Conservation (phyloP, 1,284 basidiomycete genomes). For the Tausonia pullulans region DNA sequence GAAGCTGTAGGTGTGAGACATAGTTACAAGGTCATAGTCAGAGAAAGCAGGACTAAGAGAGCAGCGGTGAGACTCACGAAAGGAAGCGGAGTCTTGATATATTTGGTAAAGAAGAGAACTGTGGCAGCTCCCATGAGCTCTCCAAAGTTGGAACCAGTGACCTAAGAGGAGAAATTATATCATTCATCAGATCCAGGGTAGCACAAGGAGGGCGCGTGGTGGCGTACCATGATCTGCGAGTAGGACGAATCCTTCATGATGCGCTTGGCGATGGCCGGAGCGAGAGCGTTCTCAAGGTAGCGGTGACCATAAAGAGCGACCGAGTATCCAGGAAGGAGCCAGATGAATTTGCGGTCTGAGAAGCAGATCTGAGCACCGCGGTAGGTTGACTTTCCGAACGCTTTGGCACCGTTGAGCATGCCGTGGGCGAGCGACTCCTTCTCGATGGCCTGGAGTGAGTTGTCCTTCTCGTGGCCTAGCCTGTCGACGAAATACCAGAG, state of each 20-base stretch:
- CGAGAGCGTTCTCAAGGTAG: slow-evolving; percentile 34
- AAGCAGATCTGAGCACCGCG: slow-evolving; percentile 28
- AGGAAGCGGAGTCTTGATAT: slow-evolving; percentile 26
- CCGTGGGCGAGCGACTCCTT: slow-evolving; percentile 18
- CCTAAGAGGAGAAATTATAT: too few relatives aligned
- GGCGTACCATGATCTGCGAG: slow-evolving; percentile 29
- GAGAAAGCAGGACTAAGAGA: not conserved
- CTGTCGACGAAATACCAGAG: slow-evolving; percentile 20
- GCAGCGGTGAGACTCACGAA: slow-evolving; percentile 30
- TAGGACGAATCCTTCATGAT: slow-evolving; percentile 30
- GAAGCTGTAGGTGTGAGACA: not conserved
- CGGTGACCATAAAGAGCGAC: slow-evolving; percentile 33
- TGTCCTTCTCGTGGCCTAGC: slow-evolving; percentile 2
- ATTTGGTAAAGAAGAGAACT: slow-evolving; percentile 28
- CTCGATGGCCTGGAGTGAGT: slow-evolving; percentile 10
- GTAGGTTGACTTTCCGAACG: slow-evolving; percentile 29
- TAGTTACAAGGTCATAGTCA: not conserved
- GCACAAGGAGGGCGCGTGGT: too few relatives aligned
- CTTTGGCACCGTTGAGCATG: slow-evolving; percentile 22
- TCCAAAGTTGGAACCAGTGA: slow-evolving; percentile 23
- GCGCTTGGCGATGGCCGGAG: slow-evolving; percentile 30
- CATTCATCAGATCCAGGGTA: too few relatives aligned
- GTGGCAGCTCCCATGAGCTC: slow-evolving; percentile 31
- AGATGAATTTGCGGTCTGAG: slow-evolving; percentile 29
- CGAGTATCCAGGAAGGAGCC: slow-evolving; percentile 28